These are phyloP conservation scores for Nicotiana paniculata DNA, from an alignment of 257 asterid genomes.

Conservation along the genomic window DNA sequence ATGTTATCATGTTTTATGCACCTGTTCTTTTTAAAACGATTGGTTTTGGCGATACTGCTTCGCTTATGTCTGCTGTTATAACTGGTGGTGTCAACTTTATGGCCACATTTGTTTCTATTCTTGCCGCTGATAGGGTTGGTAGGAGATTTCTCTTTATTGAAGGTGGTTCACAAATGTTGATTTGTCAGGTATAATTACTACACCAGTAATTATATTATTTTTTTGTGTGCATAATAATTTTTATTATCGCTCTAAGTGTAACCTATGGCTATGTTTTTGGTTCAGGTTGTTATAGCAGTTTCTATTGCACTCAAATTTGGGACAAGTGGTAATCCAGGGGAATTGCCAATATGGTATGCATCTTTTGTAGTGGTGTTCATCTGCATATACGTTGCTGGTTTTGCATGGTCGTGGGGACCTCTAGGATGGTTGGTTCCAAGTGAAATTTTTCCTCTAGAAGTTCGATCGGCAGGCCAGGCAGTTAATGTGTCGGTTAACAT, in stretches of 20 bases:
- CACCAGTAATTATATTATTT: no score
- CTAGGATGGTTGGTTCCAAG: slow-evolving; percentile 84
- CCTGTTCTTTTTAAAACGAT: slow-evolving; percentile 66
- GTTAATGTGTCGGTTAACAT: slow-evolving; percentile 59
- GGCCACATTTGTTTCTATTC: slow-evolving; percentile 53
- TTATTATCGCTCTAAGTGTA: no score
- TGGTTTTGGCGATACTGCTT: slow-evolving; percentile 49
- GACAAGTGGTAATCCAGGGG: slow-evolving; percentile 34
- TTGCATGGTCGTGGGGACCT: slow-evolving; percentile 90
- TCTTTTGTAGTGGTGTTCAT: slow-evolving; percentile 50
- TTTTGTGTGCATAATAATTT: no score
- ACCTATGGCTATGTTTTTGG: neutral
- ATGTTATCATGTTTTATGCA: slow-evolving; percentile 74
- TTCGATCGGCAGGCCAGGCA: slow-evolving; percentile 71
- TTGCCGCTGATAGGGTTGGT: slow-evolving; percentile 65
- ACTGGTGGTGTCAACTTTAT: slow-evolving; percentile 51
- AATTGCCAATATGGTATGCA: slow-evolving; percentile 59
- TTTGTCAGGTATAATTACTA: slow-evolving; percentile 37
- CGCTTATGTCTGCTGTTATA: slow-evolving; percentile 38
- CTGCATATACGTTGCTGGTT: slow-evolving; percentile 63
- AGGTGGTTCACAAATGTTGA: slow-evolving; percentile 64
- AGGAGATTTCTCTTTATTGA: slow-evolving; percentile 54
- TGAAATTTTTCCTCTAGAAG: slow-evolving; percentile 66
- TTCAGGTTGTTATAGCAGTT: slow-evolving; percentile 43
- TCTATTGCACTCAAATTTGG: slow-evolving; percentile 62